These are phyloP conservation scores for Coemansia reversa DNA, from an alignment of 192 early-diverging fungal genomes.

Conservation along the genomic window DNA sequence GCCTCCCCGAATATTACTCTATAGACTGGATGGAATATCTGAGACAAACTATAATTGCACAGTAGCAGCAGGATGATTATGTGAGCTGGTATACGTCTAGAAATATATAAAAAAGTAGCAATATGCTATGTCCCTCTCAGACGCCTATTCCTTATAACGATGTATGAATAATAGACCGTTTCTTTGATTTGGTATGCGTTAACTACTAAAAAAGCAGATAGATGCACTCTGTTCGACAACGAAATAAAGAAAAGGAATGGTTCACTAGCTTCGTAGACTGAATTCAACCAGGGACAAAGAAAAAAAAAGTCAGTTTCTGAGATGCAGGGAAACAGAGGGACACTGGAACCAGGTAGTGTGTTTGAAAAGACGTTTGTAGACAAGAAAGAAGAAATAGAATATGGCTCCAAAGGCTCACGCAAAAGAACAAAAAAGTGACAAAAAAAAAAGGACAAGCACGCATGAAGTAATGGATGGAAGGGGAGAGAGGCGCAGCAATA, in stretches of 20 bases:
- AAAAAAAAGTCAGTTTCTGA: not conserved
- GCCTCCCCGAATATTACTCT: not conserved
- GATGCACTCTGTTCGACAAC: not conserved
- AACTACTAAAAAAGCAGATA: not conserved
- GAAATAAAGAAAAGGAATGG: not conserved
- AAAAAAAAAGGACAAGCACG: too few relatives aligned
- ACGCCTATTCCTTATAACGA: not conserved
- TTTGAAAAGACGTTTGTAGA: not conserved
- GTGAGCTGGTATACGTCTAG: too few relatives aligned
- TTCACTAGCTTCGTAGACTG: not conserved
- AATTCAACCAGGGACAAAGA: not conserved
- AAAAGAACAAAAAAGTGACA: not conserved
- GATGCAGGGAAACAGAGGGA: not conserved
- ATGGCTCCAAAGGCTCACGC: not conserved
- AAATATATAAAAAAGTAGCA: not conserved
- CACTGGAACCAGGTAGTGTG: not conserved
- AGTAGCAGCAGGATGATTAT: too few relatives aligned
- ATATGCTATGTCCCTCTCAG: not conserved
- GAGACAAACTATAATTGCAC: too few relatives aligned
- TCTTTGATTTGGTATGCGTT: not conserved
- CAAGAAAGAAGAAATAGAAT: not conserved
- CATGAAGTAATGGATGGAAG: too few relatives aligned
- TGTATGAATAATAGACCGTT: not conserved
- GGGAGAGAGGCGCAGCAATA: not conserved
- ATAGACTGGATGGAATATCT: not conserved